Percentiles rank a stretch among this genome's conserved stretches.
phyloP scores from a whole-genome alignment of 352 stramenopile genomes.

The Globisporangium splendens region DNA sequence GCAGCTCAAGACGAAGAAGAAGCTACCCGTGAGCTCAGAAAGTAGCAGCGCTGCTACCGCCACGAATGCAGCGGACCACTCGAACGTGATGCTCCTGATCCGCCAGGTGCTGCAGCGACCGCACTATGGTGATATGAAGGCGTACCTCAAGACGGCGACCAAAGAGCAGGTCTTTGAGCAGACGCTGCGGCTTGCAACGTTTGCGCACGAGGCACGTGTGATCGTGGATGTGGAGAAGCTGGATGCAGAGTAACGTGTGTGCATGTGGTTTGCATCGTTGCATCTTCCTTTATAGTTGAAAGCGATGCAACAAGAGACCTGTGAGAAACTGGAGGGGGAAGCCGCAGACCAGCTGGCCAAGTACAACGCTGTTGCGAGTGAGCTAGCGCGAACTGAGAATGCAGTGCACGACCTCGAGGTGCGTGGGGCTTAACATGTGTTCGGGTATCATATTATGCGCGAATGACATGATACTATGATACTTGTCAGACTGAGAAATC shows the following conservation, averaged over 20 bases:
- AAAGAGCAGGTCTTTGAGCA: conserved; percentile 53
- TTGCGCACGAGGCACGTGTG: conserved; percentile 34
- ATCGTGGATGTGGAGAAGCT: neutral
- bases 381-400: conserved; percentile 24
- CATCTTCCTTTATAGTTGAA: conserved; percentile 19
- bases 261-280: neutral
- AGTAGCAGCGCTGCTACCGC: neutral
- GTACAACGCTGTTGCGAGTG: conserved; percentile 15
- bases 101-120: conserved; percentile 48
- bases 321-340: conserved; percentile 18
- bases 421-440: neutral
- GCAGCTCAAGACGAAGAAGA: neutral
- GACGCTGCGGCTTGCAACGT: conserved; percentile 34
- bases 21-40: neutral
- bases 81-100: conserved; percentile 36
- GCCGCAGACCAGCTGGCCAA: conserved; percentile 23
- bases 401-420: conserved; percentile 22
- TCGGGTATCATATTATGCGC: neutral
- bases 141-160: conserved; percentile 29
- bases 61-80: conserved; percentile 3
- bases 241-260: no score
- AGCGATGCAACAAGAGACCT: conserved; percentile 14
- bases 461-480: conserved; percentile 1
- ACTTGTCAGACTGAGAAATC: conserved; percentile 11
- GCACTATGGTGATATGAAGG: conserved; percentile 31